Evolutionary conservation across 2,329 filamentous ascomycete genomes (phyloP).

Genomic region (Cryphonectria nitschkei): DNA sequence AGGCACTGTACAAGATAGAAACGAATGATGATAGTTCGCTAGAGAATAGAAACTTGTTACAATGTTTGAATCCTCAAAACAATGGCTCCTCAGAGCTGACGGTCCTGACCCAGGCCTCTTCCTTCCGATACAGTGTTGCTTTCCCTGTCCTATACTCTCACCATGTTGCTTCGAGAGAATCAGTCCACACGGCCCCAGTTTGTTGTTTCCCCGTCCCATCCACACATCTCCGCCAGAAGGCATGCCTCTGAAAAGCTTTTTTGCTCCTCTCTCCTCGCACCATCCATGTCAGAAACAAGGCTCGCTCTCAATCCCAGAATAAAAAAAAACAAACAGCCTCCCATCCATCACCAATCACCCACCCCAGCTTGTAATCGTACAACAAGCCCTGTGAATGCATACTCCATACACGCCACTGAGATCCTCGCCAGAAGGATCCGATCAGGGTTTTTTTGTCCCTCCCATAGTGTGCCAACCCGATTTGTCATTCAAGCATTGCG

Average conservation of each 20-base stretch:
- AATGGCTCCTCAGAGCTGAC: neutral
- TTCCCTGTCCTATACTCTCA: neutral
- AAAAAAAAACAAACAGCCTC: constrained; percentile 22
- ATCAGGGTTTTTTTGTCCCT: constrained; percentile 6
- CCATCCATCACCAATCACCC: constrained; percentile 1
- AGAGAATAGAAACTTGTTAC: constrained; percentile 22
- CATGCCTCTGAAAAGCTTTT: neutral
- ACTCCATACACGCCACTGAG: constrained; percentile 24
- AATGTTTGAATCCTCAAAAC: constrained; percentile 18
- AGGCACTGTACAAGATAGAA: neutral
- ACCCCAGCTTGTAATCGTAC: constrained; percentile 20
- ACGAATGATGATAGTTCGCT: constrained; percentile 1
- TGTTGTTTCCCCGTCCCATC: neutral
- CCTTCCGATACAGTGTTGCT: neutral
- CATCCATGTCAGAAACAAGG: constrained; percentile 15
- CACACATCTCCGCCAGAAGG: neutral
- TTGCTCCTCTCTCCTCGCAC: neutral
- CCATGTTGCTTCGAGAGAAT: constrained; percentile 1
- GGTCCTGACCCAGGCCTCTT: neutral
- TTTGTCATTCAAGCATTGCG: constrained; percentile 28
- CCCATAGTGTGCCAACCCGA: constrained; percentile 15
- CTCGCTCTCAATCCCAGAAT: constrained; percentile 23
- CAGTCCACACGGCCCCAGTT: constrained; percentile 9
- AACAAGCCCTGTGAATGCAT: constrained; percentile 10
- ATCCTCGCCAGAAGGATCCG: constrained; percentile 25